These are phyloP conservation scores for Pestalotiopsis sp. DNA, from an alignment of 2,329 filamentous ascomycete genomes.

Conservation along the genomic window DNA sequence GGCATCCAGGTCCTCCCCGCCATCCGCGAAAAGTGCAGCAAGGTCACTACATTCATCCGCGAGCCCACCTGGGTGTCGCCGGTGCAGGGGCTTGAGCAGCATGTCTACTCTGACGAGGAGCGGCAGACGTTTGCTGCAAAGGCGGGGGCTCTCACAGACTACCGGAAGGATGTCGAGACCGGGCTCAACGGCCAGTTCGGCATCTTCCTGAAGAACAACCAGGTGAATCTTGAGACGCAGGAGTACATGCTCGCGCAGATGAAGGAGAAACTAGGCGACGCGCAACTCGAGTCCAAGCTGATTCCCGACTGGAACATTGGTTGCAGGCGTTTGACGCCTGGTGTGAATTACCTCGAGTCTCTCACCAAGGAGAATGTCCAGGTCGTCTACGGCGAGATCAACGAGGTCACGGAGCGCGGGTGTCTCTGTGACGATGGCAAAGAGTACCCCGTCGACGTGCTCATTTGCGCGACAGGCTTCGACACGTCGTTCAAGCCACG, in stretches of 20 bases:
- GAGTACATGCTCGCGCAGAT: conserved; percentile 42
- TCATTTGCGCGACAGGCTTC: conserved; percentile 37
- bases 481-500: conserved; percentile 22
- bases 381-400: conserved; percentile 22
- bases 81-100: conserved; percentile 42
- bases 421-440: conserved; percentile 27
- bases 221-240: conserved; percentile 41
- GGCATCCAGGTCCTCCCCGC: conserved; percentile 50
- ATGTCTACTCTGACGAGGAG: conserved; percentile 43
- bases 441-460: conserved; percentile 30
- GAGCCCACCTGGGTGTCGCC: conserved; percentile 54
- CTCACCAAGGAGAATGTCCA: conserved; percentile 26
- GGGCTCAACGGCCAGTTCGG: conserved; percentile 49
- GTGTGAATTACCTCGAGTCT: conserved; percentile 33
- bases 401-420: conserved; percentile 26
- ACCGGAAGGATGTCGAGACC: conserved; percentile 46
- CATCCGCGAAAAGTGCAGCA: conserved; percentile 44
- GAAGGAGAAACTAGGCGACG: conserved; percentile 45
- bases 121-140: conserved; percentile 40
- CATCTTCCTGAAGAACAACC: conserved; percentile 45
- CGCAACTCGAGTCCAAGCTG: conserved; percentile 43
- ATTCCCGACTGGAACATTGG: conserved; percentile 37
- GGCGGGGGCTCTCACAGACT: conserved; percentile 38
- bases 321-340: conserved; percentile 33
- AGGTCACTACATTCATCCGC: conserved; percentile 52